Evolutionary conservation across 202 grass and related monocot genomes (phyloP), one percentile per base, ranked within the genome.

Genomic region (Dendrocalamus latiflorus): DNA sequence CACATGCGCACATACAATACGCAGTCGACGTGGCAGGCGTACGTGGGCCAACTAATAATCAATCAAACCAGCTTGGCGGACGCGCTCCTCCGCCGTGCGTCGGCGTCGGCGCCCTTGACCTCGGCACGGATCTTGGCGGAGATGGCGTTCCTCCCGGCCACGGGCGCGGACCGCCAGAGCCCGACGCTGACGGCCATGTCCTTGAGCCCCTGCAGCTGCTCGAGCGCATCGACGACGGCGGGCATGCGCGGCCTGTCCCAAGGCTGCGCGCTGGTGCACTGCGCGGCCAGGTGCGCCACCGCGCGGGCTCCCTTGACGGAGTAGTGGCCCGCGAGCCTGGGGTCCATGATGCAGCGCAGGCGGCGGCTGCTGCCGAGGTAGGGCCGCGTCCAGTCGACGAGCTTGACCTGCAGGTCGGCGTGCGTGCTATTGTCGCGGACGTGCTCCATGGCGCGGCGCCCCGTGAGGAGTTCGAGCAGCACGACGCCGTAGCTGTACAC

Each of bases 151-250:
- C 92, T 54, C 0, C 91, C 87, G 6, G 84, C 85, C 12, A 91
- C 83, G 0, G 92, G 87, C 45, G 87, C 63, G 53, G 44, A 65
- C 2, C 88, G 79, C 92, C 90, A 89, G 30, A 88, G 83, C 3
- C 95, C 93, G 0, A 89, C 34, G 30, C 25, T 86, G 22, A 98
- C 91, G 9, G 96, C 93, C 96, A 95, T 93, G 81, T 99, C 96
- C 74, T 90, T 99, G 74, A 90, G 60, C 48, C 91, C 86, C 24
- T 86, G 80, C 60, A 99, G 72, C 59, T 71, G 47, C 58, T 97
- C 85, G 0, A 97, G 85, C 4, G 72, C 77, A 58, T 93, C 91
- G 0, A 96, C 76, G 50, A 96, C 80, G 47, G 80, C 81, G 1
- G 47, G 70, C 86, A 96, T 96, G 11, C 80, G 50, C 0, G 93